Percentiles rank a stretch among this genome's conserved stretches.
phyloP scores from a whole-genome alignment of 257 asterid species.

The Salvia miltiorrhiza region DNA sequence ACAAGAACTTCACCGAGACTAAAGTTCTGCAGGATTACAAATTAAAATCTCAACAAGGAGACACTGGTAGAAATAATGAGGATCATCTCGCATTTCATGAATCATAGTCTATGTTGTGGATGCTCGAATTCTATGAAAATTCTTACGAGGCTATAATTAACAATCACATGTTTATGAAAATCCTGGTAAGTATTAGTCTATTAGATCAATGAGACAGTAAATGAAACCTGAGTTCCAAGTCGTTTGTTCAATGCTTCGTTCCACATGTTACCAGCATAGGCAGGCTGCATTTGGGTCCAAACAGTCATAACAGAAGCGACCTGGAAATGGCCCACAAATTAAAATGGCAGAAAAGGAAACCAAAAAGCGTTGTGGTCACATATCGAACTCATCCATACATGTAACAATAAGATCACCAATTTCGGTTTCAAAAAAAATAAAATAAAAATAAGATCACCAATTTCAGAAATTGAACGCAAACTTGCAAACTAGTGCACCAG shows the following conservation, averaged over 20 bases:
- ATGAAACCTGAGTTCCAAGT: constrained; percentile 81
- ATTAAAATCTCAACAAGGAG: background rate
- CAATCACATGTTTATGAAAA: background rate
- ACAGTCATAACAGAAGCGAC: constrained; percentile 93
- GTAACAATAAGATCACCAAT: too few relatives aligned
- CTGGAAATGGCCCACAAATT: constrained; percentile 35
- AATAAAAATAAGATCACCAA: too few relatives aligned
- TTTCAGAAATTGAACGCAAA: too few relatives aligned
- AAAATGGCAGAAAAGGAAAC: constrained; percentile 6
- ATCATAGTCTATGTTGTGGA: background rate
- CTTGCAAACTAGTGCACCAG: too few relatives aligned
- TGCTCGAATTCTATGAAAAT: background rate
- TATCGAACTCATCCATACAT: background rate
- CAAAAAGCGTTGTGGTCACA: background rate
- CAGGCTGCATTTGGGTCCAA: constrained; percentile 82
- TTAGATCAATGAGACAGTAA: constrained; percentile 1
- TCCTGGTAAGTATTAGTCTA: background rate
- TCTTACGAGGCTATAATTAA: background rate
- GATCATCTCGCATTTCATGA: background rate
- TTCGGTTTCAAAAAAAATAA: too few relatives aligned
- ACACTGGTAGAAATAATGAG: background rate
- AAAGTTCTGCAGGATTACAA: constrained; percentile 48
- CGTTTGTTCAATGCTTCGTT: constrained; percentile 92
- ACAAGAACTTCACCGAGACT: constrained; percentile 74
- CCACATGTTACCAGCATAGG: constrained; percentile 88